A percentile compares a stretch with the other conserved stretches of the same genome.
These are phyloP conservation scores for Acacia melanoxylon DNA, from an alignment of 306 rosid species.

Conservation along the genomic window DNA sequence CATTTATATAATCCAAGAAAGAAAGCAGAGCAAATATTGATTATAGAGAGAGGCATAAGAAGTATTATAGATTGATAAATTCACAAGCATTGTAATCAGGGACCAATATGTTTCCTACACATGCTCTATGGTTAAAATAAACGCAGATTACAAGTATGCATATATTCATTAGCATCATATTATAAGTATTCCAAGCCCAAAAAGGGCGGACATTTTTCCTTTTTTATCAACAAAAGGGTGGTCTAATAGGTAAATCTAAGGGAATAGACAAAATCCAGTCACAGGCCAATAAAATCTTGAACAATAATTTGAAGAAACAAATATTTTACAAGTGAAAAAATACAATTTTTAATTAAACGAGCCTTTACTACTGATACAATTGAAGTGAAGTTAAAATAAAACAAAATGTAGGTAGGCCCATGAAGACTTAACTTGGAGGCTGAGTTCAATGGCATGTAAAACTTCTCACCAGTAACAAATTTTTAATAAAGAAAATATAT, in stretches of 20 bases:
- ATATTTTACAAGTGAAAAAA: not conserved
- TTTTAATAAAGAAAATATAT: too few species aligned
- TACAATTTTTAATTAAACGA: not conserved
- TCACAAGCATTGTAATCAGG: not conserved
- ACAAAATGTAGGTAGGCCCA: not conserved
- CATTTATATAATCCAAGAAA: not conserved
- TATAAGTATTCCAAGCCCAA: not conserved
- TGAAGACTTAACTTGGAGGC: not conserved
- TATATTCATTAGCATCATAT: constrained; percentile 15
- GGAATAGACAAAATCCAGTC: not conserved
- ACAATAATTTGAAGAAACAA: not conserved
- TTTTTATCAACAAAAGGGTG: not conserved
- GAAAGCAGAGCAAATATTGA: not conserved
- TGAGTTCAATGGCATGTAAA: not conserved
- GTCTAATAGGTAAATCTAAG: not conserved
- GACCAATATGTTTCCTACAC: not conserved
- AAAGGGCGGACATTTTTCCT: not conserved
- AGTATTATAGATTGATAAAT: not conserved
- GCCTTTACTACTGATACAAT: not conserved
- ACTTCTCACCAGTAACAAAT: not conserved
- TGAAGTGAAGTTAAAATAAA: not conserved
- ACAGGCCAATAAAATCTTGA: not conserved
- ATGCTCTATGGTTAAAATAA: not conserved
- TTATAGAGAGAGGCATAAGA: not conserved
- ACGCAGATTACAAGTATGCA: constrained; percentile 1